Evolutionary conservation across 495 filamentous ascomycete species (phyloP).

Genomic region (Cladorrhinum samala): DNA sequence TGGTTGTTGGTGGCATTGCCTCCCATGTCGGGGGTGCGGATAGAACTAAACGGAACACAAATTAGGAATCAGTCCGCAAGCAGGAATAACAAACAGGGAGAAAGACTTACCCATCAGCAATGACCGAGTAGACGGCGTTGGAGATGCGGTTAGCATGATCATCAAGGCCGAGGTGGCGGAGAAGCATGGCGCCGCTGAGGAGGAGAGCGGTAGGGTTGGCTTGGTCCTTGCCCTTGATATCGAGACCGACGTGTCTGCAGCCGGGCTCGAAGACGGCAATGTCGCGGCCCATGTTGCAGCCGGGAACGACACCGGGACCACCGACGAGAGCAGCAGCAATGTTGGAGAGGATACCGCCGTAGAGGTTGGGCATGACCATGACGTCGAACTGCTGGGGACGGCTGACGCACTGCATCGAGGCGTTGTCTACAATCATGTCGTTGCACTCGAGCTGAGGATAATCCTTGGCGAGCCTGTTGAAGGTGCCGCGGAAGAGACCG

Average conservation of each 20-base stretch:
- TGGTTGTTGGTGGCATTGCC: constrained; percentile 83
- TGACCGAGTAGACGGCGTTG: constrained; percentile 94
- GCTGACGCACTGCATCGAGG: constrained; percentile 96
- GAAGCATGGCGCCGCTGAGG: constrained; percentile 90
- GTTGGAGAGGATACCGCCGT: constrained; percentile 98
- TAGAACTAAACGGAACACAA: constrained; percentile 49
- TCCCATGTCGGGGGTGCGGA: constrained; percentile 91
- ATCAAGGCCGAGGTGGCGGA: constrained; percentile 92
- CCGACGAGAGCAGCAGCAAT: constrained; percentile 98
- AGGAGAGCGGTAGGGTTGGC: constrained; percentile 96
- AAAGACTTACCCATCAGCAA: constrained; percentile 75
- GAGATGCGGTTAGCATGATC: constrained; percentile 97
- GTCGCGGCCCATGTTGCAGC: constrained; percentile 98
- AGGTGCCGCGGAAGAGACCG: constrained; percentile 95
- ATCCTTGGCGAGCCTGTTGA: constrained; percentile 85
- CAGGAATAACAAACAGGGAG: not conserved
- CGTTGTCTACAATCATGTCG: constrained; percentile 99
- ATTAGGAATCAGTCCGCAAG: constrained; percentile 33
- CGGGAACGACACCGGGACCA: constrained; percentile 92
- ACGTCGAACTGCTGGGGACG: constrained; percentile 97
- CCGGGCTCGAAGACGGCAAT: constrained; percentile 98
- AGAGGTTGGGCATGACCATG: constrained; percentile 99
- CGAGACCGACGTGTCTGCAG: constrained; percentile 95
- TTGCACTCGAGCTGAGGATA: constrained; percentile 90
- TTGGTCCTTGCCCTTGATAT: constrained; percentile 98